These are phyloP conservation scores for Ormosia emarginata DNA, from an alignment of 306 rosid species.

Conservation along the genomic window DNA sequence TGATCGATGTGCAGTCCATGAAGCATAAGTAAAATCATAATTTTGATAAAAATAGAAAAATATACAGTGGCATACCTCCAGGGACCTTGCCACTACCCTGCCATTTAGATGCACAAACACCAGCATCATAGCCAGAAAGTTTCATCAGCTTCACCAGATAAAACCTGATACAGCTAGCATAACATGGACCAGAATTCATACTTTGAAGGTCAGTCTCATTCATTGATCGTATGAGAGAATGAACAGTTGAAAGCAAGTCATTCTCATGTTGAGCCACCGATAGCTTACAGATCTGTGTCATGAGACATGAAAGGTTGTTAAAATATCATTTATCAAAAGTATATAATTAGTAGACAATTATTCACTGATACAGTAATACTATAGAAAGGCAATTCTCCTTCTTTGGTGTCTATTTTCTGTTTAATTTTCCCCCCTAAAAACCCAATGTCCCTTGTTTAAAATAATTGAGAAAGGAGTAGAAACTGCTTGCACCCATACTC, in stretches of 20 bases:
- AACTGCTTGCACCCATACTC: not conserved
- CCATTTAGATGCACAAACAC: slow-evolving; percentile 86
- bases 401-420: not conserved
- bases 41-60: not conserved
- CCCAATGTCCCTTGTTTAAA: not conserved
- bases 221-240: slow-evolving; percentile 66
- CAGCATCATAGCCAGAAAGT: slow-evolving; percentile 81
- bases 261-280: slow-evolving; percentile 63
- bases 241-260: slow-evolving; percentile 68
- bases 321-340: not conserved
- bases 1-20: not conserved
- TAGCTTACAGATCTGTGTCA: slow-evolving; percentile 60
- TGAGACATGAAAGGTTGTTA: slow-evolving; percentile 5
- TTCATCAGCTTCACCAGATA: slow-evolving; percentile 78
- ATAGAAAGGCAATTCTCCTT: not conserved
- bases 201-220: slow-evolving; percentile 47
- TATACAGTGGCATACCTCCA: slow-evolving; percentile 60
- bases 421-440: not conserved
- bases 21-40: not conserved
- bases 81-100: slow-evolving; percentile 91
- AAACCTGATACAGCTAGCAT: slow-evolving; percentile 81
- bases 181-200: slow-evolving; percentile 66
- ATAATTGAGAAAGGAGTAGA: not conserved
- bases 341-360: not conserved
- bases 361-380: not conserved